These are phyloP conservation scores for Boletellus sp. DNA, from an alignment of 768 basidiomycete species.

Conservation along the genomic window DNA sequence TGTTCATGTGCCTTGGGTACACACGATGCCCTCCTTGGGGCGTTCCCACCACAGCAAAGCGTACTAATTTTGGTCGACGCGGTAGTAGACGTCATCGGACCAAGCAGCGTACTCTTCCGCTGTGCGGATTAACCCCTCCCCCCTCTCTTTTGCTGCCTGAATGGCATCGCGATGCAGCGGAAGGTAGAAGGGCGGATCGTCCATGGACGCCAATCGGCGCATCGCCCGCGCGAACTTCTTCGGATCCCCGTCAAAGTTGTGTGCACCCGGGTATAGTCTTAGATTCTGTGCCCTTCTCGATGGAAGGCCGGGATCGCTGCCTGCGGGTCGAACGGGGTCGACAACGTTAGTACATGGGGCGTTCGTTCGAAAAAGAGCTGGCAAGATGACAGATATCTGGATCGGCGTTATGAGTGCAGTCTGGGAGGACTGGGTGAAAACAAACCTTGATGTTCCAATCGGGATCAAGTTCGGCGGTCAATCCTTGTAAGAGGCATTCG, in stretches of 20 bases:
- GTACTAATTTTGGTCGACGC: conserved; percentile 4
- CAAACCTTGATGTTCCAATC: conserved; percentile 47
- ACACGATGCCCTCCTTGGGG: neutral
- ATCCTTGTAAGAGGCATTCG: conserved; percentile 38
- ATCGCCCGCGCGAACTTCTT: conserved; percentile 21
- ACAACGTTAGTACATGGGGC: neutral
- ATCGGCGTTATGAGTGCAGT: neutral
- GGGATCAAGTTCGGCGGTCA: conserved; percentile 41
- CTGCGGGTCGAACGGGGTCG: conserved; percentile 19
- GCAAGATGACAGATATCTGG: conserved; percentile 26
- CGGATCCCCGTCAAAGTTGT: conserved; percentile 16
- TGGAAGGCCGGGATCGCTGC: conserved; percentile 14
- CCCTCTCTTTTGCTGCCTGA: conserved; percentile 20
- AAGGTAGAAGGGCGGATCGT: conserved; percentile 25
- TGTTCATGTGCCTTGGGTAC: neutral
- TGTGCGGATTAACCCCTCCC: conserved; percentile 19
- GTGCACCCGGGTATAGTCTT: conserved; percentile 10
- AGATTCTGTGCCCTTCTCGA: conserved; percentile 10
- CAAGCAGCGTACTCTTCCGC: conserved; percentile 26
- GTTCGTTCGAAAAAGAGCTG: conserved; percentile 21
- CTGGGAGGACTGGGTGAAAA: neutral
- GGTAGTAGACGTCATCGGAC: conserved; percentile 26
- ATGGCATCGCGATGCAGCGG: conserved; percentile 23
- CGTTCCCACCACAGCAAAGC: neutral
- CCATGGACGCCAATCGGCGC: conserved; percentile 16